Evolutionary conservation across 768 basidiomycete species (phyloP).

Genomic region (Leccinum obscurum): DNA sequence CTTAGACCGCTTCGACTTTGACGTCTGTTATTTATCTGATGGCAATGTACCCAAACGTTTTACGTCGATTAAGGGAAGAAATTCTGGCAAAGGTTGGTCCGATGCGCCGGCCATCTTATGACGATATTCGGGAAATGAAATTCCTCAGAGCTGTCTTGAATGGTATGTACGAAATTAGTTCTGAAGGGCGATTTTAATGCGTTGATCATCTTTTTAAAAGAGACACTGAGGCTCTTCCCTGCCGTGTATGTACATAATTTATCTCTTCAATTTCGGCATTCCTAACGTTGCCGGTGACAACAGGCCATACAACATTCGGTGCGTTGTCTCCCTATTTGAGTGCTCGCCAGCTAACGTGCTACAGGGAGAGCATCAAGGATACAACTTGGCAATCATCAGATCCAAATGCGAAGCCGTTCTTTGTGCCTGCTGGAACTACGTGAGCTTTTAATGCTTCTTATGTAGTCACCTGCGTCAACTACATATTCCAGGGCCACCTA

Average conservation of each 20-base stretch:
- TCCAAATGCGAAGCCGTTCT: constrained; percentile 29
- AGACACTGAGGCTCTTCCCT: constrained; percentile 36
- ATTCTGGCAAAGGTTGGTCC: constrained; percentile 40
- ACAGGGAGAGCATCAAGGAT: constrained; percentile 24
- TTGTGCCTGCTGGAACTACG: constrained; percentile 28
- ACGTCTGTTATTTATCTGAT: constrained; percentile 49
- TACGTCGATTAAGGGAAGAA: constrained; percentile 42
- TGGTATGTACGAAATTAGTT: constrained; percentile 28
- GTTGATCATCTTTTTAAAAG: constrained; percentile 14
- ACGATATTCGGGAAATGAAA: constrained; percentile 45
- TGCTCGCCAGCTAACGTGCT: background rate
- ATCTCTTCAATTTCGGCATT: background rate
- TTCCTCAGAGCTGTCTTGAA: constrained; percentile 46
- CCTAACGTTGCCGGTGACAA: background rate
- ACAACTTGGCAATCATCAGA: constrained; percentile 27
- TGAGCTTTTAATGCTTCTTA: constrained; percentile 2
- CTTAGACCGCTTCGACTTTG: constrained; percentile 44
- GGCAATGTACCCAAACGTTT: constrained; percentile 44
- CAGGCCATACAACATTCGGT: constrained; percentile 39
- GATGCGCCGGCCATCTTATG: constrained; percentile 37
- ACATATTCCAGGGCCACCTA: constrained; percentile 24
- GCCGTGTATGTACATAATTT: constrained; percentile 22
- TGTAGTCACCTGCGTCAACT: background rate
- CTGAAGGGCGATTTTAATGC: no score
- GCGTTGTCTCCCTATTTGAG: background rate